Evolutionary conservation across 2,329 filamentous ascomycete species (phyloP).

Genomic region (Setomelanomma holmii): DNA sequence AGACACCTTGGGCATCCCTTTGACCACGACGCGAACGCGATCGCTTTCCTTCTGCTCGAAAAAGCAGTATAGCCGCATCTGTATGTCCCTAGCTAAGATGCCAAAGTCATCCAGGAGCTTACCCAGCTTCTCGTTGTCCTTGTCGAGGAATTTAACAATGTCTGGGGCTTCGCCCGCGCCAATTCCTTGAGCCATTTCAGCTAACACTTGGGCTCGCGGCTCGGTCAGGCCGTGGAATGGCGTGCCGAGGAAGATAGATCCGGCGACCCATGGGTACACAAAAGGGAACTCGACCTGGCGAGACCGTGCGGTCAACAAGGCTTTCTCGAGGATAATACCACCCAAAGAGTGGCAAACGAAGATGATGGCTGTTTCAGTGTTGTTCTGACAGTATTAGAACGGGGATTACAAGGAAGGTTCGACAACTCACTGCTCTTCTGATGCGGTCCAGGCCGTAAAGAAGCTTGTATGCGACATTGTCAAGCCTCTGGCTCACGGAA

Average conservation of each 20-base stretch:
- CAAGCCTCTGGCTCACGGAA: constrained; percentile 35
- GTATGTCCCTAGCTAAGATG: constrained; percentile 18
- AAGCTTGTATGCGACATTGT: constrained; percentile 34
- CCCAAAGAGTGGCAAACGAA: constrained; percentile 40
- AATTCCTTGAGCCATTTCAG: constrained; percentile 23
- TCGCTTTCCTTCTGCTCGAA: constrained; percentile 29
- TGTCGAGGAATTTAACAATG: constrained; percentile 26
- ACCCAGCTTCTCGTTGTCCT: constrained; percentile 21
- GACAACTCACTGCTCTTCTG: constrained; percentile 23
- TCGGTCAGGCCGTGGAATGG: constrained; percentile 26
- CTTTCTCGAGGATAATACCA: constrained; percentile 35
- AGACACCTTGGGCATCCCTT: constrained; percentile 7
- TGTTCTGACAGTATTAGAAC: no score
- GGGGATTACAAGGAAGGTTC: background rate
- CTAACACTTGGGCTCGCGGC: constrained; percentile 26
- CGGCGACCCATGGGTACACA: constrained; percentile 30
- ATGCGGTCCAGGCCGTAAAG: constrained; percentile 21
- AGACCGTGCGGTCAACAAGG: constrained; percentile 18
- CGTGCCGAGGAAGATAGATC: constrained; percentile 30
- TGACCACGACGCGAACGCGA: constrained; percentile 16
- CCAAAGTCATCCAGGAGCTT: constrained; percentile 26
- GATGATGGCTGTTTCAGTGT: constrained; percentile 34
- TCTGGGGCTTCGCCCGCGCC: constrained; percentile 21
- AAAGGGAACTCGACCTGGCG: constrained; percentile 24
- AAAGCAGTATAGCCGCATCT: constrained; percentile 31